Evolutionary conservation across 495 filamentous ascomycete species (phyloP).

Genomic region (Coniosporium apollinis): DNA sequence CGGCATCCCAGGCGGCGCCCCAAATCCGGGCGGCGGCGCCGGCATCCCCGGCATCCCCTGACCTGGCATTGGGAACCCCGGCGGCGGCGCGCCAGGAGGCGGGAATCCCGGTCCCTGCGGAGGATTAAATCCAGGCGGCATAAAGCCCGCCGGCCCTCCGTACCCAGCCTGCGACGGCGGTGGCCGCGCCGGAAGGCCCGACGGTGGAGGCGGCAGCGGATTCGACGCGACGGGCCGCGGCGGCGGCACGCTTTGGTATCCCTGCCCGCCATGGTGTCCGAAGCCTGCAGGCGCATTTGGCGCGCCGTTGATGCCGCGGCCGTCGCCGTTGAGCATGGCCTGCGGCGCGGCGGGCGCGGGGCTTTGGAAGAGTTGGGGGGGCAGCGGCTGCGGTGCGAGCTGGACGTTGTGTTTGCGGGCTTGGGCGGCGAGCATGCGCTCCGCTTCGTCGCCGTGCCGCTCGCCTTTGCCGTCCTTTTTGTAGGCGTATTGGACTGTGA

Average conservation of each 20-base stretch:
- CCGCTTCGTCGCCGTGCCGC: conserved; percentile 85
- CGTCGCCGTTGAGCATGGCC: conserved; percentile 37
- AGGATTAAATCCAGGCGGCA: conserved; percentile 4
- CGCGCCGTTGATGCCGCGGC: conserved; percentile 10
- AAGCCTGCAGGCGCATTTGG: conserved; percentile 18
- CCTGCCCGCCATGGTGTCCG: conserved; percentile 28
- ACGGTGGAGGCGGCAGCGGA: conserved; percentile 34
- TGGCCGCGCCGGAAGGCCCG: conserved; percentile 61
- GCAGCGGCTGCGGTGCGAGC: conserved; percentile 43
- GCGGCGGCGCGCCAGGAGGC: conserved; percentile 1
- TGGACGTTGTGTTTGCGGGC: conserved; percentile 88
- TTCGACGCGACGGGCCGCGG: neutral
- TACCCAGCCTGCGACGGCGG: conserved; percentile 33
- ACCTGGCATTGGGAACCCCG: conserved; percentile 1
- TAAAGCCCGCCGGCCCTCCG: conserved; percentile 7
- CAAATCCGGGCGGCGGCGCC: conserved; percentile 1
- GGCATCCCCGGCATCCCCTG: conserved; percentile 5
- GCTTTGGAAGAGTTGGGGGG: conserved; percentile 30
- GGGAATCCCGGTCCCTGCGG: neutral
- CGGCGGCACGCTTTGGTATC: neutral
- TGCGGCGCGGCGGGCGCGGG: conserved; percentile 28
- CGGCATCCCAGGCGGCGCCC: conserved; percentile 4
- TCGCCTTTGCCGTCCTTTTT: conserved; percentile 99
- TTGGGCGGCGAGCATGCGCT: conserved; percentile 80
- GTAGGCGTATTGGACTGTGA: conserved; percentile 94